Evolutionary conservation across 768 basidiomycete species (phyloP).

Genomic region (Kwoniella bestiolae): DNA sequence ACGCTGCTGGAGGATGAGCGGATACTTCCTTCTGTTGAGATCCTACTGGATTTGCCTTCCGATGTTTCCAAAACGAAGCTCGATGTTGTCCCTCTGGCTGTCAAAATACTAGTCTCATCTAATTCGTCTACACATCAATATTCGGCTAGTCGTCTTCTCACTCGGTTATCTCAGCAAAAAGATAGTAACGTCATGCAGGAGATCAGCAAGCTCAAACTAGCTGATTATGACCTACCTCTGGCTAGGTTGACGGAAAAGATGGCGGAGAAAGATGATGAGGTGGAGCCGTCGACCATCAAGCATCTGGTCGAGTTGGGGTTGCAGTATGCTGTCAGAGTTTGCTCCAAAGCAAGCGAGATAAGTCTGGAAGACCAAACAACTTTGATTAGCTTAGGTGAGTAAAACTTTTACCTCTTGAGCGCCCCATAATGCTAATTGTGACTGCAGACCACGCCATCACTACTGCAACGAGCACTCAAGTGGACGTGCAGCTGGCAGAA

Average conservation of each 20-base stretch:
- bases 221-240: slow-evolving; percentile 6
- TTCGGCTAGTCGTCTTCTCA: slow-evolving; percentile 17
- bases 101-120: background rate
- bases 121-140: background rate
- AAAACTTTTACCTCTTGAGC: background rate
- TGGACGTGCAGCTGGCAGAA: slow-evolving; percentile 70
- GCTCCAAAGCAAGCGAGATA: slow-evolving; percentile 19
- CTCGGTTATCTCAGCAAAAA: background rate
- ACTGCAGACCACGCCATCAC: background rate
- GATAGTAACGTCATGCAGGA: background rate
- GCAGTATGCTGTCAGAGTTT: slow-evolving; percentile 26
- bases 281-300: background rate
- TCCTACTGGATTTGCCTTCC: slow-evolving; percentile 7
- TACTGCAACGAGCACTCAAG: slow-evolving; percentile 28
- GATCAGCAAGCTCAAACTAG: background rate
- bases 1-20: slow-evolving; percentile 1
- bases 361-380: slow-evolving; percentile 1
- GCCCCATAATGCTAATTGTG: background rate
- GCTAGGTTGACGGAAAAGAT: slow-evolving; percentile 3
- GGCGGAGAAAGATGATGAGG: background rate
- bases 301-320: slow-evolving; percentile 27
- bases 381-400: slow-evolving; percentile 29
- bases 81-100: slow-evolving; percentile 4
- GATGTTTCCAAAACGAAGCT: background rate
- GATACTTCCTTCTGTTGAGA: slow-evolving; percentile 5